Base-by-base conservation (phyloP, 352 stramenopile species). In the Chrysophaeum taylorii region DNA sequence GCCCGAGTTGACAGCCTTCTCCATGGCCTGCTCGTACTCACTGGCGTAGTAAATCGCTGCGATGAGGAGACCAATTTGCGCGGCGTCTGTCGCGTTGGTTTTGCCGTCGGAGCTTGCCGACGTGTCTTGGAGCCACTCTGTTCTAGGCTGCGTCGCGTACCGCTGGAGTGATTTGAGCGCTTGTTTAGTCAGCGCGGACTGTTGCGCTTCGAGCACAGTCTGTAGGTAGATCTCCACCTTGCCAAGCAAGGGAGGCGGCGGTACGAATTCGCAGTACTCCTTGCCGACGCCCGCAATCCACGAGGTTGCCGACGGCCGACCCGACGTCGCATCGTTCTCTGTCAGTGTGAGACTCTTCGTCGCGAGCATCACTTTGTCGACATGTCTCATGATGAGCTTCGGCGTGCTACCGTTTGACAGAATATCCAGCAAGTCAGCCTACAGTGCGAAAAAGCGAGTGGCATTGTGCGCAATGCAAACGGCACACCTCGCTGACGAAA, bases 191-290 rank as follows among this genome's bases (percentile, higher is more conserved):
- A 95, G 71, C 12, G 89, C 90, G 60, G 82, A 70, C 23, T 81
- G 80, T 86, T 92, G 90, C 0, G 84, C 86, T 23, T 84, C 76
- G 81, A 94, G 87, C 27, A 93, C 82, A 0, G 81, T 88, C 69
- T 92, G 84, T 12, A 95, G 75, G 73, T 95, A 95, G 71, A 92
- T 90, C 70, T 95, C 89, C 2, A 88, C 87, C 75, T 97, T 94
- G 64, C 89, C 91, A 41, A 93, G 77, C 5, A 97, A 78, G 37
- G 87, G 69, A 1, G 91, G 83, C 0, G 90, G 78, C 33, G 92
- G 84, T 29, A 84, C 79, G 57, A 97, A 96, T 57, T 93, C 85
- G 4, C 95, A 85, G 21, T 61, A 78, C 67, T 97, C 91, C 63
- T 94, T 87, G 9, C 90, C 89, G 2, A 96, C 90, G 38, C 87